A percentile compares a stretch with the other conserved stretches of the same genome.
These are phyloP conservation scores for Suillus subaureus DNA, from an alignment of 768 basidiomycete species.

Conservation along the genomic window DNA sequence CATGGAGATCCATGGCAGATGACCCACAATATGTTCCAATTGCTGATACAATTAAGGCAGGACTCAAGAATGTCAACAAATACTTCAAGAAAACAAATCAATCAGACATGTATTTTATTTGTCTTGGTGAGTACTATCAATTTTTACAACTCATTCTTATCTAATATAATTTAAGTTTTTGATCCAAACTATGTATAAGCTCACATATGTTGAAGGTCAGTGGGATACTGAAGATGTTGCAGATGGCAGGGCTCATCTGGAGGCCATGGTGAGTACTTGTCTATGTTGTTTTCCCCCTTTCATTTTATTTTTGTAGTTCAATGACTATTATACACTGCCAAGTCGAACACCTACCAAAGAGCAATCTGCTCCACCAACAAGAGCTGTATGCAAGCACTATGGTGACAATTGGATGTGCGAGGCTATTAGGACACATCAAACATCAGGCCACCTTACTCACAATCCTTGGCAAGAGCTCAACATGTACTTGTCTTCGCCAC, in stretches of 20 bases:
- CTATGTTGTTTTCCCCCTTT: too few relatives aligned
- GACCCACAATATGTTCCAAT: fast-evolving
- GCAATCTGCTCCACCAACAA: not conserved
- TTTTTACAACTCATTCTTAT: not conserved
- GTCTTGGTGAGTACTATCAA: not conserved
- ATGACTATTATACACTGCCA: not conserved
- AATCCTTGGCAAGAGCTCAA: not conserved
- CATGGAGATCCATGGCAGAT: not conserved
- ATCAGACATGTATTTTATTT: not conserved
- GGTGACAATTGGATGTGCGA: not conserved
- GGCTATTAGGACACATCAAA: not conserved
- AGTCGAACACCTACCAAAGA: not conserved
- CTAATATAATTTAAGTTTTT: not conserved
- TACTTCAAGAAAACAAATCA: not conserved
- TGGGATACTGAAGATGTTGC: not conserved
- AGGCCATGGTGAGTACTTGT: not conserved
- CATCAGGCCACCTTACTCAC: not conserved
- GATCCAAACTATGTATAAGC: not conserved
- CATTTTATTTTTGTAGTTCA: not conserved
- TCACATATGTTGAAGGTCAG: not conserved
- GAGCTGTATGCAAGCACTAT: not conserved
- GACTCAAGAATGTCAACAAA: not conserved
- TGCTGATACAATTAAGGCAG: not conserved
- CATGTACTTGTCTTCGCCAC: not conserved
- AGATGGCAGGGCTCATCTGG: not conserved